Percentiles rank a stretch among this genome's conserved stretches.
These are phyloP conservation scores for Alternaria ethzedia DNA, from an alignment of 2,329 filamentous ascomycete species.

Conservation along the genomic window DNA sequence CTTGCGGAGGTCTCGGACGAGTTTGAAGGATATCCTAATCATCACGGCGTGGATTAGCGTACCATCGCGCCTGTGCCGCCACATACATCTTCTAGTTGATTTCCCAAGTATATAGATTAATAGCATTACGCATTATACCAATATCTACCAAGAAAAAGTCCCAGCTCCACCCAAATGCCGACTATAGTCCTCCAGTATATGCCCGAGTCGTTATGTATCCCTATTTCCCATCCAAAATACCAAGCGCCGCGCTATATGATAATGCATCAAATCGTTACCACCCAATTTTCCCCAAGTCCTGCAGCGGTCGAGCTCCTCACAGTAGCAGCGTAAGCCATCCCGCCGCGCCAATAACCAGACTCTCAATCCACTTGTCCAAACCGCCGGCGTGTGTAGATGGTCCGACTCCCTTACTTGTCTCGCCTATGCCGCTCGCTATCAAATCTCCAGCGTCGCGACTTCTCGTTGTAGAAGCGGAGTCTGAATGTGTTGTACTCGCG, in stretches of 20 bases:
- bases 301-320: conserved; percentile 8
- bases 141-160: background rate
- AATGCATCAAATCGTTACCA: conserved; percentile 3
- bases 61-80: background rate
- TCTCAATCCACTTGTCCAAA: conserved; percentile 35
- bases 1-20: background rate
- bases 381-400: conserved; percentile 10
- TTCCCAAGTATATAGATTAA: background rate
- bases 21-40: background rate
- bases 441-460: conserved; percentile 25
- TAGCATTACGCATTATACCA: background rate
- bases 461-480: conserved; percentile 7
- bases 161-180: background rate
- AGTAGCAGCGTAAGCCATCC: conserved; percentile 38
- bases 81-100: background rate
- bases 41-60: background rate
- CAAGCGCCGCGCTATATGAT: conserved; percentile 9
- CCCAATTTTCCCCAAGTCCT: background rate
- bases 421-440: conserved; percentile 36
- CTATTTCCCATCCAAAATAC: background rate
- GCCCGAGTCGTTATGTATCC: background rate
- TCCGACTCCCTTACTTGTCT: conserved; percentile 24
- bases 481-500: conserved; percentile 28
- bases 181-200: background rate
- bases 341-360: conserved; percentile 30